Base-by-base conservation (phyloP, 768 basidiomycete genomes). In the Asterophora parasitica region DNA sequence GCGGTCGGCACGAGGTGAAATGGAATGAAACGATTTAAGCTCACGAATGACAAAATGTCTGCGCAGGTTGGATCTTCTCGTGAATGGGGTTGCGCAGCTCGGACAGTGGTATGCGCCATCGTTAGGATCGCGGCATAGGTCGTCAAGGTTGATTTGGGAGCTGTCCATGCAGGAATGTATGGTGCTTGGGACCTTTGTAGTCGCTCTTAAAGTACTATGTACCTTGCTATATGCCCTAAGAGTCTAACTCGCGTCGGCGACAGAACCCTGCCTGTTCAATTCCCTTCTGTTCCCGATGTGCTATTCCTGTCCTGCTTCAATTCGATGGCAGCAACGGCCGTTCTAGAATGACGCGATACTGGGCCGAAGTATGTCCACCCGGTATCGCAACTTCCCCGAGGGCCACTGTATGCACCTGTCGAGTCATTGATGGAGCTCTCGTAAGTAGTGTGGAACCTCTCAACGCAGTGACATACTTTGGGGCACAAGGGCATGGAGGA, bases 41-140 rank as follows among this genome's bases (percentile, higher is more conserved):
- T 55, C 54, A 68, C 67, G 65, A 47, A 68, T 66, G 42, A 65
- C 61, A 46, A 61, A 68, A 48, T 68, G 67, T 38, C 65, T 55
- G 40, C 65, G 59, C 34, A 68, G 58, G 52, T 68, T 68, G 17
- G 67, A 68, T 48, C 67, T 54, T 43, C 67, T 59, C 9, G 67
- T 68, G 49, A 68, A 68, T 27, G 67, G 67, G 23, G 63, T 64
- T 42, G 65, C 58, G 54, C 67, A 68, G 41, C 58, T 62, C 2
- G 65, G 67, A 41, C 67, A 68, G 33, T 66, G 67, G 54, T 68
- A 68, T 5, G 65, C 62, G 4, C 65, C 62, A 38, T 66, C 65
- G 15, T 59, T 64, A 42, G 58, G 54, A 51, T 66, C 63, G 39
- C 67, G 62, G 46, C 60, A 61, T 40, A 68, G 58, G 41, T 56